Conservation (phyloP, 495 filamentous ascomycete species). For the Usnea hakonensis region DNA sequence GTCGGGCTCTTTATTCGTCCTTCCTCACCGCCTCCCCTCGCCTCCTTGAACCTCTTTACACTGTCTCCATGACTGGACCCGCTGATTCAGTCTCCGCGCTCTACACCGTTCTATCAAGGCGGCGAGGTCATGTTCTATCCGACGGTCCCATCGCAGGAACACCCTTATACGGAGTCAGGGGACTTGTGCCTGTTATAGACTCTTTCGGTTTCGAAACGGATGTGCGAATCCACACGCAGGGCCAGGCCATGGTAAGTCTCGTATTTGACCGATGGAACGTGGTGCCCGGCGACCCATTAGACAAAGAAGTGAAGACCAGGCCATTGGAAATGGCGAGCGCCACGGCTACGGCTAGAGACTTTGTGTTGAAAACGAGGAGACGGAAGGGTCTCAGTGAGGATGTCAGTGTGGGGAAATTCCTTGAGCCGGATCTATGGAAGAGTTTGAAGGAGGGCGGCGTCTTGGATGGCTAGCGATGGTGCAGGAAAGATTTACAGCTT, state of each 20-base stretch:
- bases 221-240: conserved; percentile 89
- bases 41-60: conserved; percentile 93
- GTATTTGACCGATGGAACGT: conserved; percentile 94
- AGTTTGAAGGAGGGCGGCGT: conserved; percentile 83
- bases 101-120: conserved; percentile 83
- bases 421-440: conserved; percentile 88
- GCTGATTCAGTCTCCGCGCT: conserved; percentile 80
- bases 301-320: conserved; percentile 71
- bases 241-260: conserved; percentile 80
- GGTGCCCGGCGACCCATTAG: conserved; percentile 90
- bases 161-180: conserved; percentile 84
- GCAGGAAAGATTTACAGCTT: no score
- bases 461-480: conserved; percentile 64
- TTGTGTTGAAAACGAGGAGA: conserved; percentile 89
- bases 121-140: conserved; percentile 84
- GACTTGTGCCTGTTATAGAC: conserved; percentile 91
- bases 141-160: conserved; percentile 94
- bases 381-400: conserved; percentile 94
- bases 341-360: conserved; percentile 85
- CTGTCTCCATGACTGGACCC: conserved; percentile 84
- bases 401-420: conserved; percentile 87
- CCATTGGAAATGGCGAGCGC: conserved; percentile 80
- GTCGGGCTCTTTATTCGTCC: conserved; percentile 84
- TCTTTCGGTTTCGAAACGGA: conserved; percentile 97
- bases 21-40: conserved; percentile 96